Conservation (phyloP, 805 yeast species). For the Wickerhamiella kazuoi region DNA sequence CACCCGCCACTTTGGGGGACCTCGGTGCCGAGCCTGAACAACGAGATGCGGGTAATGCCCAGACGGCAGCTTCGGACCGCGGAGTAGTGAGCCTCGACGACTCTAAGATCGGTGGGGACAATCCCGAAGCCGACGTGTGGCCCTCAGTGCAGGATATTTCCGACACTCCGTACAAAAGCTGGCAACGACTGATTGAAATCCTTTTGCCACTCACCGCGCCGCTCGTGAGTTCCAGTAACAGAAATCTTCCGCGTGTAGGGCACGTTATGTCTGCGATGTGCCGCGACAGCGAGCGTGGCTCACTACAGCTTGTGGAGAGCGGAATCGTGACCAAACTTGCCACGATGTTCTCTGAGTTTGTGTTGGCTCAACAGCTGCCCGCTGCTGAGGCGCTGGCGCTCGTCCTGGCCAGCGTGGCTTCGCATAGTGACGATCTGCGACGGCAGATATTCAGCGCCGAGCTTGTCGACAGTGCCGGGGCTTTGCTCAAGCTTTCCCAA, state of each 20-base stretch:
- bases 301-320: neutral
- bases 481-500: neutral
- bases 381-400: neutral
- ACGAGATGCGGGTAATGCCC: too few species aligned
- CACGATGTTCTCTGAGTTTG: neutral
- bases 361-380: neutral
- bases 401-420: neutral
- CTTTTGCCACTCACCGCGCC: neutral
- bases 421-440: neutral
- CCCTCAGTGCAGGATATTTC: too few species aligned
- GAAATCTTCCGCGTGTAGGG: neutral
- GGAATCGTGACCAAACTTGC: neutral
- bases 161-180: too few species aligned
- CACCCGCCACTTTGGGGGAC: neutral
- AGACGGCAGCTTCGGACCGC: too few species aligned
- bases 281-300: neutral
- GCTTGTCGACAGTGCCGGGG: neutral
- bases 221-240: neutral
- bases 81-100: too few species aligned
- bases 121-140: too few species aligned
- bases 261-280: neutral
- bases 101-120: too few species aligned
- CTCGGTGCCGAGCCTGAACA: too few species aligned
- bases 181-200: neutral
- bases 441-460: neutral